Base-by-base conservation (phyloP, 2,329 filamentous ascomycete genomes). In the Harringtonia lauricola region DNA sequence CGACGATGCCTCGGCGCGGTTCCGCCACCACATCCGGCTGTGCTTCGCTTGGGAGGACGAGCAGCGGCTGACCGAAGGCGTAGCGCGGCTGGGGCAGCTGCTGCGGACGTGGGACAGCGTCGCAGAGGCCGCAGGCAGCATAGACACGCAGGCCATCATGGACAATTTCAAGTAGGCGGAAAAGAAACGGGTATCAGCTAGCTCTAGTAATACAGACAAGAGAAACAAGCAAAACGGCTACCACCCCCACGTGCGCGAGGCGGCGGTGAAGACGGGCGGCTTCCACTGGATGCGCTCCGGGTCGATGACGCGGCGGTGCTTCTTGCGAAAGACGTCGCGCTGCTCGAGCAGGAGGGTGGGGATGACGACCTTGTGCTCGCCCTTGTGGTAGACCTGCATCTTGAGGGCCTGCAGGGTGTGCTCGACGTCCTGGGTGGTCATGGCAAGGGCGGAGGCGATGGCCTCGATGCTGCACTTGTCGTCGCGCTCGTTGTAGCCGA, bases 351-450 rank as follows among this genome's bases (percentile, higher is more conserved):
- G 74, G 47, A 86, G 81, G 50, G 92, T 84, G 0, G 90, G 89
- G 28, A 98, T 72, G 21, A 96, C 87, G 53, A 98, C 86, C 60
- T 96, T 90, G 70, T 96, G 92, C 58, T 95, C 89, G 51, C 89
- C 89, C 70, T 94, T 94, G 55, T 89, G 87, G 59, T 96, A 96
- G 37, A 92, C 77, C 58, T 96, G 77, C 86, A 98, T 94, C 59
- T 90, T 92, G 48, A 95, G 70, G 45, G 89, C 89, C 59, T 95
- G 88, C 41, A 98, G 65, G 0, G 92, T 96, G 60, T 95, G 88
- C 61, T 96, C 80, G 14, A 98, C 90, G 59, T 98, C 92, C 55
- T 88, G 87, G 7, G 88, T 89, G n/a, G 90, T 96, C 90, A 98
- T 96, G 3, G 89, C 84, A 9, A 92, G 79, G 29, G 79, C 64